phyloP scores from a whole-genome alignment of 768 basidiomycete genomes.

The Rhizopogon rudus region DNA sequence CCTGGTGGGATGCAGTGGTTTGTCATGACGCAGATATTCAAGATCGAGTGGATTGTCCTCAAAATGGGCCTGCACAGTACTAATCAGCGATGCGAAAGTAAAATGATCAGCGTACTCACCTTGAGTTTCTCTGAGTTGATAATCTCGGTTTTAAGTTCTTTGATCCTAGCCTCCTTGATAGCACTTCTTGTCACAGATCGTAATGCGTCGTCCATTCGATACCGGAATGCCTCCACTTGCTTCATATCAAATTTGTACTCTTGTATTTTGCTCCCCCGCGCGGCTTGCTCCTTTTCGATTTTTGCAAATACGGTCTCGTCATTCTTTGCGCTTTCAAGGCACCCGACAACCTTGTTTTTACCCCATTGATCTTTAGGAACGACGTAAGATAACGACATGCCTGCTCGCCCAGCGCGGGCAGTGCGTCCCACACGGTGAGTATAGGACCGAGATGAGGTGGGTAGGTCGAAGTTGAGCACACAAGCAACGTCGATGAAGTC shows the following conservation, averaged over 20 bases:
- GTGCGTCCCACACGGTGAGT: constrained; percentile 96
- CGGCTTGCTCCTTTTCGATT: constrained; percentile 74
- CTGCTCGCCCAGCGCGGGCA: constrained; percentile 90
- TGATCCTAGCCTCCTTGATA: constrained; percentile 87
- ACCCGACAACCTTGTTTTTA: constrained; percentile 68
- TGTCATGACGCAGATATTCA: constrained; percentile 90
- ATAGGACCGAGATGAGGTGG: constrained; percentile 79
- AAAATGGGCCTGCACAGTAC: constrained; percentile 75
- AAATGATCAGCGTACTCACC: constrained; percentile 38
- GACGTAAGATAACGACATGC: constrained; percentile 88
- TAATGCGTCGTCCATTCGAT: constrained; percentile 96
- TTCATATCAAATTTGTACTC: constrained; percentile 95
- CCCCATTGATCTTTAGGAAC: constrained; percentile 67
- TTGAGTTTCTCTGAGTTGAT: constrained; percentile 96
- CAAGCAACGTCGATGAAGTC: constrained; percentile 97
- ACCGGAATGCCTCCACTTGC: constrained; percentile 95
- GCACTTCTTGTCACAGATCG: constrained; percentile 81
- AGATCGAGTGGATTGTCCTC: constrained; percentile 95
- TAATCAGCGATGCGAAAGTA: background rate
- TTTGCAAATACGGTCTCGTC: constrained; percentile 61
- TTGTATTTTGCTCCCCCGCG: constrained; percentile 51
- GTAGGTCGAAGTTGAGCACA: constrained; percentile 98
- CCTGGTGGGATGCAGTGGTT: constrained; percentile 85
- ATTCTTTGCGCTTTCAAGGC: constrained; percentile 59
- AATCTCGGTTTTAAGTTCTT: constrained; percentile 91